These are phyloP conservation scores for Talaromyces sp. DNA, from an alignment of 2,329 filamentous ascomycete genomes.

Conservation along the genomic window DNA sequence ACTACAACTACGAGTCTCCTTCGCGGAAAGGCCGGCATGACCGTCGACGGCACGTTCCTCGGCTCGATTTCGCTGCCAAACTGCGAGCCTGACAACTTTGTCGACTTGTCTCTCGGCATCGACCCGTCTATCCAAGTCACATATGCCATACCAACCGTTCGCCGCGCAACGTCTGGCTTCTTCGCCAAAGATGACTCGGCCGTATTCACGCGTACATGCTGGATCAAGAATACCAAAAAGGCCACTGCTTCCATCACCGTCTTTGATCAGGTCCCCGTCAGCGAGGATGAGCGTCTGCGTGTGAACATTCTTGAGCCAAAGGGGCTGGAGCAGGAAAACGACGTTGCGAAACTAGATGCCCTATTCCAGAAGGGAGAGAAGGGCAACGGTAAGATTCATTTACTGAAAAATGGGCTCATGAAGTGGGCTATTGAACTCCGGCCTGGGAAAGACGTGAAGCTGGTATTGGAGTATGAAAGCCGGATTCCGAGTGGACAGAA, in stretches of 20 bases:
- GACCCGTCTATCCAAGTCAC: slow-evolving; percentile 26
- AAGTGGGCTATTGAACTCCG: slow-evolving; percentile 55
- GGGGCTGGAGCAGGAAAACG: slow-evolving; percentile 22
- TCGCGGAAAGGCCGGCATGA: slow-evolving; percentile 9
- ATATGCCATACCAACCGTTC: slow-evolving; percentile 25
- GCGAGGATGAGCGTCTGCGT: slow-evolving; percentile 25
- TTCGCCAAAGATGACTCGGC: slow-evolving; percentile 26
- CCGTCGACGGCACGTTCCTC: slow-evolving; percentile 19
- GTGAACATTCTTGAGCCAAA: slow-evolving; percentile 23
- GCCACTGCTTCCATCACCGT: slow-evolving; percentile 21
- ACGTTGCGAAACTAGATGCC: slow-evolving; percentile 19
- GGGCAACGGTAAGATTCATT: slow-evolving; percentile 3
- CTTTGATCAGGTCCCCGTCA: slow-evolving; percentile 28
- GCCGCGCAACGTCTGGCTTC: slow-evolving; percentile 20
- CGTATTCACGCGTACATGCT: slow-evolving; percentile 24
- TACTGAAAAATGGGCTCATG: slow-evolving; percentile 25
- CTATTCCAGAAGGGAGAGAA: slow-evolving; percentile 54
- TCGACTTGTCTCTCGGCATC: slow-evolving; percentile 27
- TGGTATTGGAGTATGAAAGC: slow-evolving; percentile 59
- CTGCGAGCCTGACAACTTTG: slow-evolving; percentile 22
- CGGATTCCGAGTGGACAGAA: slow-evolving; percentile 41
- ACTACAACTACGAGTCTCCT: slow-evolving; percentile 14
- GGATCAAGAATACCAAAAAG: slow-evolving; percentile 28
- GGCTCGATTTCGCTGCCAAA: slow-evolving; percentile 20
- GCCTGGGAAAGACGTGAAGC: slow-evolving; percentile 51